These are phyloP conservation scores for Hawksworthiomyces lignivorus DNA, from an alignment of 2,329 filamentous ascomycete genomes.

Conservation along the genomic window DNA sequence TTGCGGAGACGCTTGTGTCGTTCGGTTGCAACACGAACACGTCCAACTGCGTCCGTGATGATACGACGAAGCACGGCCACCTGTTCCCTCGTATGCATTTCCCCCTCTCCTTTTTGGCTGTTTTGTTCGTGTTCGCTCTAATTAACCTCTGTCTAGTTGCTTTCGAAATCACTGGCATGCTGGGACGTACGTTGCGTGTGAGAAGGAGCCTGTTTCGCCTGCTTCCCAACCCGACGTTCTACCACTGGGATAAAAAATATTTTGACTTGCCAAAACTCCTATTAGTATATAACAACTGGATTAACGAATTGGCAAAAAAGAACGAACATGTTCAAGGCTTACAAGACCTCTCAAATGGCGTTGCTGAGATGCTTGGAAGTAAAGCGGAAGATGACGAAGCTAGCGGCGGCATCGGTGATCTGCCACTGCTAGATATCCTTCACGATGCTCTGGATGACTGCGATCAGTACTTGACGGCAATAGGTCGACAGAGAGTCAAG, in stretches of 20 bases:
- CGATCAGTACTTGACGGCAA: slow-evolving; percentile 31
- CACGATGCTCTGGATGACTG: slow-evolving; percentile 33
- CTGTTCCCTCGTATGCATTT: slow-evolving; percentile 37
- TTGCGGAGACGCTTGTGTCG: slow-evolving; percentile 43
- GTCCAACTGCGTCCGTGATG: slow-evolving; percentile 34
- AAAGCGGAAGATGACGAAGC: background rate
- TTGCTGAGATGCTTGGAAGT: slow-evolving; percentile 8
- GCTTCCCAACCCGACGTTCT: slow-evolving; percentile 48
- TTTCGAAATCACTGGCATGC: slow-evolving; percentile 51
- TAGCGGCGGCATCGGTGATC: slow-evolving; percentile 19
- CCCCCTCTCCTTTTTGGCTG: background rate
- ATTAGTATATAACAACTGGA: slow-evolving; percentile 27
- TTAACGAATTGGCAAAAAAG: slow-evolving; percentile 15
- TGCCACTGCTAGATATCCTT: slow-evolving; percentile 30
- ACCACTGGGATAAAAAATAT: slow-evolving; percentile 42
- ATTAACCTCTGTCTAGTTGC: slow-evolving; percentile 31
- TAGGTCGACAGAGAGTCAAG: slow-evolving; percentile 28
- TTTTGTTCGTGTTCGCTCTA: background rate
- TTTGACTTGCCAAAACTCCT: slow-evolving; percentile 37
- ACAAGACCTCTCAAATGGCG: slow-evolving; percentile 4
- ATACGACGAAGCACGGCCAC: slow-evolving; percentile 34
- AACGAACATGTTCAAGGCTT: slow-evolving; percentile 8
- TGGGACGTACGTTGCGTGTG: slow-evolving; percentile 42
- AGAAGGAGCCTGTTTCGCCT: slow-evolving; percentile 41
- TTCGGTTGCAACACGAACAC: slow-evolving; percentile 48